phyloP scores from a whole-genome alignment of 1,139 yeast species.

The Suhomyces atakaporum region DNA sequence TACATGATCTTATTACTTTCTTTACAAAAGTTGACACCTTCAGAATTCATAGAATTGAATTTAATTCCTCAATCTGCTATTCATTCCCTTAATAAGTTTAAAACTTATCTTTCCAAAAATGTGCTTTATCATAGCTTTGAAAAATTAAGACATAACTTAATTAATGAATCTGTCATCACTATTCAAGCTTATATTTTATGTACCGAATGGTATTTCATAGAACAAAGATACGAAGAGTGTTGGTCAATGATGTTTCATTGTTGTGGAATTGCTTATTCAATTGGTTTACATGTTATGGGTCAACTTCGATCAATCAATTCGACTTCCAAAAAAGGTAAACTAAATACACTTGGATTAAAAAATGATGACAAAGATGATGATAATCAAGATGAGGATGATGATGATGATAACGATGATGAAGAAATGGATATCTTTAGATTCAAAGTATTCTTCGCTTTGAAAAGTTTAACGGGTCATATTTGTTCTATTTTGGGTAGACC shows the following conservation, averaged over 20 bases:
- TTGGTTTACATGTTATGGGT: slow-evolving; percentile 53
- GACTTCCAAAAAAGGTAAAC: slow-evolving; percentile 6
- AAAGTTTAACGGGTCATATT: slow-evolving; percentile 48
- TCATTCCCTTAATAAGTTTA: slow-evolving; percentile 26
- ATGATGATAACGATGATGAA: slow-evolving; percentile 28
- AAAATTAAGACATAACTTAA: slow-evolving; percentile 46
- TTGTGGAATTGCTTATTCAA: slow-evolving; percentile 51
- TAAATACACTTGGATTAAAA: slow-evolving; percentile 3
- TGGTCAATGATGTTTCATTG: slow-evolving; percentile 53
- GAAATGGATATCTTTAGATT: slow-evolving; percentile 37
- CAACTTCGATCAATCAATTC: slow-evolving; percentile 22
- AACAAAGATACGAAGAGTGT: slow-evolving; percentile 51
- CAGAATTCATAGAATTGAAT: slow-evolving; percentile 30
- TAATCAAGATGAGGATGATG: slow-evolving; percentile 5
- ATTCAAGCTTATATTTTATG: slow-evolving; percentile 53
- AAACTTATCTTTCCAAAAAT: slow-evolving; percentile 31
- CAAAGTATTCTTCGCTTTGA: slow-evolving; percentile 53
- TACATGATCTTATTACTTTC: slow-evolving; percentile 47
- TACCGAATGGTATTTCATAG: slow-evolving; percentile 52
- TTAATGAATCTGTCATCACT: slow-evolving; percentile 49
- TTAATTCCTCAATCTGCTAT: slow-evolving; percentile 24
- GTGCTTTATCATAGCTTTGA: slow-evolving; percentile 40
- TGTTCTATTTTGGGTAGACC: slow-evolving; percentile 59
- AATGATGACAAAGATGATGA: slow-evolving; percentile 4
- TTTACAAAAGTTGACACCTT: slow-evolving; percentile 42